Base-by-base conservation (phyloP, 106 monocot species). In the Dioscorea dumetorum region DNA sequence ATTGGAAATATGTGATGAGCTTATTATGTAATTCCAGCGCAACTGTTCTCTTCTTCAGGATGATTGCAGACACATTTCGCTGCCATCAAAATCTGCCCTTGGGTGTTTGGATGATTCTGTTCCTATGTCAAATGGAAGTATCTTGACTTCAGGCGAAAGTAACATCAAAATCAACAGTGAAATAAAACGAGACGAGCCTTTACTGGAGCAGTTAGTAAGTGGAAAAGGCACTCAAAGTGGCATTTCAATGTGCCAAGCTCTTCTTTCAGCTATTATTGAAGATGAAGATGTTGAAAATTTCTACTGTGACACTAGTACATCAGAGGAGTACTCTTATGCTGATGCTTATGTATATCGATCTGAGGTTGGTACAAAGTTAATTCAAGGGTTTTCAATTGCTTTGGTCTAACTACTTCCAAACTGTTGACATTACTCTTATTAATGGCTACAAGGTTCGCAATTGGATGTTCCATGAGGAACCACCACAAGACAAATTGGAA, bases 241-340 rank as follows among this genome's bases (percentile, higher is more conserved):
- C 9, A 53, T 80, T 74, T 88, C 88, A 58, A 61, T 88, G 70
- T 79, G 84, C 63, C 88, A 88, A 77, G 62, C 75, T 70, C 84
- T 88, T 71, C 80, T 88, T 73, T 84, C 84, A 57, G 88, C 88
- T 58, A 76, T 88, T 32, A 88, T 88, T 62, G 79, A 72, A 14
- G 84, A 84, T 67, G 84, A 84, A 21, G 81, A 85, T 52, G 23
- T 82, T 23, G 82, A 84, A 32, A 72, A 56, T 67, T 60, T 79
- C 34, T 49, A 67, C 48, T 57, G 32, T 21, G 62, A 21, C 58
- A 76, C 32, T 48, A 63, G 60, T 61, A 64, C 35, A 57, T 62
- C 53, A 20, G 85, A 85, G 58, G 72, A 22, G 24, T 62, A 41
- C 14, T 50, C 48, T n/a, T 60, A 72, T 65, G 70, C 52, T 24